Base-by-base conservation (phyloP, 164 flowering plant genomes). In the Annona squamosa region DNA sequence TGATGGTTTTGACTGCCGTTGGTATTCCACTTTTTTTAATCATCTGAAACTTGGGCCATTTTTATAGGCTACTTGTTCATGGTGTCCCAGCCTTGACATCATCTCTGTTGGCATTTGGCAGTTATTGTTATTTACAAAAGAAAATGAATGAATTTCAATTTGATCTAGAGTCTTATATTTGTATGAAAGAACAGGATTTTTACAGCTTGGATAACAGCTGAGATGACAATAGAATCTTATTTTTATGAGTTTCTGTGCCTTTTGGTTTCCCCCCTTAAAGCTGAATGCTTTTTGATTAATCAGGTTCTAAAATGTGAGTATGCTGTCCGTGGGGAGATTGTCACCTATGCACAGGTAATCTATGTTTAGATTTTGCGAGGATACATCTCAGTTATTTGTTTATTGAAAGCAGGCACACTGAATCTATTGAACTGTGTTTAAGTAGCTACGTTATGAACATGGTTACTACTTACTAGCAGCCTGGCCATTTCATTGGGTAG, bases 321-420 rank as follows among this genome's bases (percentile, higher is more conserved):
- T 87, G 99, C 98, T 68, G 99, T 96, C 62, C 99, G 99, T 67
- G 99, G 99, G 66, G 97, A 88, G 79, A 91, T 96, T 74, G 98
- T 96, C 72, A 80, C 76, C 71, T 80, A 86, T 74, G 99, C 99
- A 3, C 97, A 90, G 99, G 99, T 93, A 76, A 19, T 26, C 16
- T 4, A 52, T 6, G 2, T 52, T 52, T 10, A 52, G 59, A 52
- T 5, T 52, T 52, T 16, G 13, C 7, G 0, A 16, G 59, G 13
- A 52, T 10, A 52, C 13, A 2, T 52, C 59, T 6, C 59, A 26
- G 37, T 26, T 26, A 26, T 26, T 0, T 26, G 37, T 26, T 26
- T 26, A 26, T 26, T 26, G 37, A 26, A 26, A 26, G 37, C 37
- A 26, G 37, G 37, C 37, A 26, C 37, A 26, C 37, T 26, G 37